These are phyloP conservation scores for Phytopythium mirpurense DNA, from an alignment of 352 stramenopile genomes.

Conservation along the genomic window DNA sequence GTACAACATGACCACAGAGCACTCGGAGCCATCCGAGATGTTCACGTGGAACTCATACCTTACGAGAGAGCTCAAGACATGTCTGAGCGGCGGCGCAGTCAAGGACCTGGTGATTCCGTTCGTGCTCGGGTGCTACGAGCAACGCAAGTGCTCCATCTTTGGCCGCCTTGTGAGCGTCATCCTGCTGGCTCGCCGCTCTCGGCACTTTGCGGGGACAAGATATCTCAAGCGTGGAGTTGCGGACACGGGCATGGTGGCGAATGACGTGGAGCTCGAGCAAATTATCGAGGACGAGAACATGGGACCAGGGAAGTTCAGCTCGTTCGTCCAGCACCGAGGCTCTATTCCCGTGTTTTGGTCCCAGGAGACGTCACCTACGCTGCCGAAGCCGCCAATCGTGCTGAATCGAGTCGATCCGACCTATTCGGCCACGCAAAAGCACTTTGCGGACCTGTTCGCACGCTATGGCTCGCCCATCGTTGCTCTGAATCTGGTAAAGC, in stretches of 20 bases:
- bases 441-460: constrained; percentile 93
- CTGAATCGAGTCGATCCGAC: constrained; percentile 96
- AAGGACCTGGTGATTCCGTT: constrained; percentile 88
- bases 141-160: constrained; percentile 96
- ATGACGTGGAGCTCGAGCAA: constrained; percentile 99
- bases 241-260: constrained; percentile 98
- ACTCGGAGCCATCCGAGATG: constrained; percentile 90
- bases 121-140: constrained; percentile 95
- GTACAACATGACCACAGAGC: constrained; percentile 94
- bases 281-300: constrained; percentile 90
- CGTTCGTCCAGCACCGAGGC: constrained; percentile 97
- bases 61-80: constrained; percentile 88
- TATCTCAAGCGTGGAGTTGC: constrained; percentile 97
- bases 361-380: constrained; percentile 96
- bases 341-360: constrained; percentile 99
- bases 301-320: constrained; percentile 92
- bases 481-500: constrained; percentile 98
- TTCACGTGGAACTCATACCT: constrained; percentile 97
- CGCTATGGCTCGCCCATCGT: constrained; percentile 97
- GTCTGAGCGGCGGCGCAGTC: constrained; percentile 77
- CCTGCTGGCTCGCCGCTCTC: constrained; percentile 93
- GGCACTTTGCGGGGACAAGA: constrained; percentile 98
- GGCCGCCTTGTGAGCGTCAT: constrained; percentile 94
- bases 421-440: constrained; percentile 93
- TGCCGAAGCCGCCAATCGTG: constrained; percentile 97